These are phyloP conservation scores for Populus hybrid DNA, from an alignment of 441 rosid genomes.

Conservation along the genomic window DNA sequence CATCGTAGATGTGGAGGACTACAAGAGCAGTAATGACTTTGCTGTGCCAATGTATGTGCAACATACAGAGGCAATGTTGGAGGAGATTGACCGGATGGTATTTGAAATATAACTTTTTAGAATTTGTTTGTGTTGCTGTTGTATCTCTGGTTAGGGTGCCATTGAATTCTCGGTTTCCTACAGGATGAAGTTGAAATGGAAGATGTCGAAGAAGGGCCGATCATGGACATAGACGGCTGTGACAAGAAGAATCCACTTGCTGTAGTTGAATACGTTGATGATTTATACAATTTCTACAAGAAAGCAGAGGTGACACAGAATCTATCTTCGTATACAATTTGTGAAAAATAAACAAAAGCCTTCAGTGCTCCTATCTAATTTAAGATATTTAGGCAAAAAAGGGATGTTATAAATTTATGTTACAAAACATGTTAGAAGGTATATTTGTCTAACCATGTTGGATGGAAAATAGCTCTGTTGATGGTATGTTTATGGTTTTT, in stretches of 20 bases:
- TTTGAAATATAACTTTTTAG: neutral
- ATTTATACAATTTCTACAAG: constrained; percentile 50
- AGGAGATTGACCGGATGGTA: constrained; percentile 89
- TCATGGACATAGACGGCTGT: constrained; percentile 64
- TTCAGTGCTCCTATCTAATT: neutral
- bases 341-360: neutral
- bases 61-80: constrained; percentile 84
- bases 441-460: neutral
- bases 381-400: neutral
- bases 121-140: neutral
- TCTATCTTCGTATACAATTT: neutral
- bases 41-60: constrained; percentile 74
- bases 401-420: neutral
- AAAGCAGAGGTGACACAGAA: constrained; percentile 58
- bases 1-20: constrained; percentile 45
- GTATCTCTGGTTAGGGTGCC: neutral
- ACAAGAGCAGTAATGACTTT: constrained; percentile 29
- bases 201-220: constrained; percentile 57
- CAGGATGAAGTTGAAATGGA: constrained; percentile 95
- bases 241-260: constrained; percentile 75
- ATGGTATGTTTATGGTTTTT: neutral
- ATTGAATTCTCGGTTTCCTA: neutral
- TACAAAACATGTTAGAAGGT: neutral
- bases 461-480: neutral
- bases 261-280: constrained; percentile 78